These are phyloP conservation scores for Melaleuca alternifolia DNA, from an alignment of 345 rosid genomes.

Conservation along the genomic window DNA sequence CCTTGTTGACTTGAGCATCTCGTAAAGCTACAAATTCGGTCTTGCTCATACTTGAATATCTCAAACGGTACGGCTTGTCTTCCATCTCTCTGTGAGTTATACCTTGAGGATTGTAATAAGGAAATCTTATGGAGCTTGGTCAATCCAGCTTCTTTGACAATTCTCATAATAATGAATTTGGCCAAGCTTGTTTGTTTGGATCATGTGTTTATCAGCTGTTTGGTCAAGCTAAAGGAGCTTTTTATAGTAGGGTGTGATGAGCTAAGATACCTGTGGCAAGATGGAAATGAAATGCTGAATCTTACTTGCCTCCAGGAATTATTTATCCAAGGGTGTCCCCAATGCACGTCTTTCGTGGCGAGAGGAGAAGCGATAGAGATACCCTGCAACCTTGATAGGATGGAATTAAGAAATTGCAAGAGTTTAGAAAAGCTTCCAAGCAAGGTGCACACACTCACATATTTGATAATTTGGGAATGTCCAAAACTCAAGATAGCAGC, in stretches of 20 bases:
- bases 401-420: background rate
- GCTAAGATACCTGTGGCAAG: background rate
- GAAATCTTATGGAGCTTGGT: too few species aligned
- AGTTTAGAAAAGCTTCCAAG: background rate
- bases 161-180: rapidly evolving
- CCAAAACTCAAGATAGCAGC: background rate
- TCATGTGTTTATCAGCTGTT: rapidly evolving
- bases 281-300: background rate
- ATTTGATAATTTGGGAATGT: background rate
- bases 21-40: too few species aligned
- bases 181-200: background rate
- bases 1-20: too few species aligned
- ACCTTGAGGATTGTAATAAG: too few species aligned
- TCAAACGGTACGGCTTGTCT: too few species aligned
- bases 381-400: background rate
- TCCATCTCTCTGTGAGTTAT: too few species aligned
- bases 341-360: background rate
- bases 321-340: background rate
- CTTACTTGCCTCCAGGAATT: background rate
- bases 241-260: background rate
- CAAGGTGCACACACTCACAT: background rate
- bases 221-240: background rate
- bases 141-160: background rate
- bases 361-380: background rate
- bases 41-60: too few species aligned